These are phyloP conservation scores for Eucalyptus dawsonii DNA, from an alignment of 345 rosid genomes.

Conservation along the genomic window DNA sequence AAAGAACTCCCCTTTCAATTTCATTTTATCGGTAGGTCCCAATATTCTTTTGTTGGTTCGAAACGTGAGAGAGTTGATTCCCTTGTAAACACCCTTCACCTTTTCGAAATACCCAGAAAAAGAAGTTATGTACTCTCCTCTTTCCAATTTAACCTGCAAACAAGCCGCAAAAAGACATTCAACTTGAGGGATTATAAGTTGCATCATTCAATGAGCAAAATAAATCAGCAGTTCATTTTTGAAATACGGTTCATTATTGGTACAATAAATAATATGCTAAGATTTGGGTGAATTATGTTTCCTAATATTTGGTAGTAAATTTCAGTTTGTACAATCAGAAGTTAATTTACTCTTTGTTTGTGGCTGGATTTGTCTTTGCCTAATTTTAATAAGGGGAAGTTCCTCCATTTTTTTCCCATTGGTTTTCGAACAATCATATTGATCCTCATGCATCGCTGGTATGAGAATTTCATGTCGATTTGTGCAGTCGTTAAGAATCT, in stretches of 20 bases:
- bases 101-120: not conserved
- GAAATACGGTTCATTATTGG: too few relatives aligned
- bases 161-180: not conserved
- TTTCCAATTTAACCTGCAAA: not conserved
- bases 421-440: accelerated
- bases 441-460: not conserved
- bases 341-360: not conserved
- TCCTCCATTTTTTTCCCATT: not conserved
- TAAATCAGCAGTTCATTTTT: accelerated
- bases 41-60: not conserved
- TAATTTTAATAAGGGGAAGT: not conserved
- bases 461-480: not conserved
- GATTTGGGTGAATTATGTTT: not conserved
- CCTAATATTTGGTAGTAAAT: not conserved
- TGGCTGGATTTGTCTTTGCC: not conserved
- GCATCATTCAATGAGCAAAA: not conserved
- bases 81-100: accelerated
- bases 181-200: not conserved
- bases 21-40: not conserved
- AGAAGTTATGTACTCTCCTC: not conserved
- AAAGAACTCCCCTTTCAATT: not conserved
- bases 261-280: not conserved
- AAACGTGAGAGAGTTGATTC: not conserved
- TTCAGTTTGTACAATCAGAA: not conserved
- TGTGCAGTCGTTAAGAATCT: not conserved